phyloP scores from a whole-genome alignment of 1,139 yeast species.

The Zygotorulaspora mrakii region DNA sequence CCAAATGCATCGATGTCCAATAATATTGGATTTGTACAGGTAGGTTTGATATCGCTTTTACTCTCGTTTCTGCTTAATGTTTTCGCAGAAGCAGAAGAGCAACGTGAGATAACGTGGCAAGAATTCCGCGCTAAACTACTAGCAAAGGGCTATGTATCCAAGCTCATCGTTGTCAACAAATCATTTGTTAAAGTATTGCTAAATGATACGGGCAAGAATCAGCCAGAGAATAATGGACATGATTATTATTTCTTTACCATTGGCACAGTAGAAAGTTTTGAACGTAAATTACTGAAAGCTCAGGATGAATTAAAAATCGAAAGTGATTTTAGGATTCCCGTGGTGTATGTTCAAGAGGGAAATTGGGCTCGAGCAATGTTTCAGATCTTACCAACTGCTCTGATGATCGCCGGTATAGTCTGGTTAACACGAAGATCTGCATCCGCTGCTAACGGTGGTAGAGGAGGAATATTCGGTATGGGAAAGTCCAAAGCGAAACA shows the following conservation, averaged over 20 bases:
- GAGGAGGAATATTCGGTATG: conserved; percentile 59
- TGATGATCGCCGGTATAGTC: conserved; percentile 67
- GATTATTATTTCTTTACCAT: conserved; percentile 59
- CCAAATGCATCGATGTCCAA: conserved; percentile 34
- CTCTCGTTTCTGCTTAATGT: conserved; percentile 34
- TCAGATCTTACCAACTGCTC: conserved; percentile 64
- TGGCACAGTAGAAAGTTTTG: conserved; percentile 71
- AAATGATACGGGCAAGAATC: conserved; percentile 54
- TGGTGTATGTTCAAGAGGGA: conserved; percentile 58
- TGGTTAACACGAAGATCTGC: conserved; percentile 63
- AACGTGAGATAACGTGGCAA: conserved; percentile 49
- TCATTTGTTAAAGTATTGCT: conserved; percentile 63
- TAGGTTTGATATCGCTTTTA: conserved; percentile 34
- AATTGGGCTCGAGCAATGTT: conserved; percentile 53
- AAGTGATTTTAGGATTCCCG: conserved; percentile 59
- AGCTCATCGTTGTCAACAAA: conserved; percentile 61
- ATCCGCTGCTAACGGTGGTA: conserved; percentile 46
- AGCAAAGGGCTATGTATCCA: conserved; percentile 63
- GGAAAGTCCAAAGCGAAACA: conserved; percentile 68
- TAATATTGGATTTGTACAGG: conserved; percentile 36
- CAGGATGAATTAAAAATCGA: conserved; percentile 62
- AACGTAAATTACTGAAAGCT: conserved; percentile 57
- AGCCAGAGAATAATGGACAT: conserved; percentile 41
- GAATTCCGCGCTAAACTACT: conserved; percentile 63
- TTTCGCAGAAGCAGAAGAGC: conserved; percentile 31